These are phyloP conservation scores for Spinacia oleracea DNA, from an alignment of 179 eudicot species.

Conservation along the genomic window DNA sequence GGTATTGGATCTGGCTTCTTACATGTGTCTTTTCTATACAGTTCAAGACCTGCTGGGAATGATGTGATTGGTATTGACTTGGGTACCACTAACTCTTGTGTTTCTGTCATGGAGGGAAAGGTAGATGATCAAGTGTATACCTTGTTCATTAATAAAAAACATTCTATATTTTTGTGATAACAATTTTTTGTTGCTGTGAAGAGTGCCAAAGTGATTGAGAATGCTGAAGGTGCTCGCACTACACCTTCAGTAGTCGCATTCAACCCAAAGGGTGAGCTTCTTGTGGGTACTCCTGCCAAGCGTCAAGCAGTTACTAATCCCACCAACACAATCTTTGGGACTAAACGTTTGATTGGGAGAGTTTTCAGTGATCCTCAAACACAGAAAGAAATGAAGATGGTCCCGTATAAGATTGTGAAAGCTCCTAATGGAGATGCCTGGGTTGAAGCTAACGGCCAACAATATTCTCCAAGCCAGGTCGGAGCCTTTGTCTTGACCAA, in stretches of 20 bases:
- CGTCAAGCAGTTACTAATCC: constrained; percentile 97
- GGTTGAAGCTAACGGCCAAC: constrained; percentile 95
- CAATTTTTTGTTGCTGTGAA: constrained; percentile 15
- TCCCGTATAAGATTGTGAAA: constrained; percentile 80
- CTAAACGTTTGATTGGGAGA: constrained; percentile 89
- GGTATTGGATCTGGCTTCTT: neutral
- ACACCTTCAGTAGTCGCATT: constrained; percentile 93
- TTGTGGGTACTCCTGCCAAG: constrained; percentile 97
- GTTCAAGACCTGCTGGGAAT: constrained; percentile 70
- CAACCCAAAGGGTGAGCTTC: constrained; percentile 70
- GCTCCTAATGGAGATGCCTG: constrained; percentile 98
- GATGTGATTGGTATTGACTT: constrained; percentile 89
- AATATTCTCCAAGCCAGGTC: constrained; percentile 87
- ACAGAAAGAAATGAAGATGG: constrained; percentile 96
- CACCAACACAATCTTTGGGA: constrained; percentile 77
- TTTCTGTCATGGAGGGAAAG: constrained; percentile 94
- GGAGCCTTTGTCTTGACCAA: constrained; percentile 86
- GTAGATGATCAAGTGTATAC: constrained; percentile 30
- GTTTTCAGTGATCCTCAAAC: constrained; percentile 81
- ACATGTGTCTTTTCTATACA: constrained; percentile 25
- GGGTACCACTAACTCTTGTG: constrained; percentile 95
- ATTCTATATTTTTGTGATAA: neutral
- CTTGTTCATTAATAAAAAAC: neutral
- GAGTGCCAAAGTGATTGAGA: constrained; percentile 89
- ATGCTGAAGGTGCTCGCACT: constrained; percentile 92